Evolutionary conservation across 805 yeast species (phyloP), one percentile per base, ranked within the genome.

Genomic region (Candida oleophila): DNA sequence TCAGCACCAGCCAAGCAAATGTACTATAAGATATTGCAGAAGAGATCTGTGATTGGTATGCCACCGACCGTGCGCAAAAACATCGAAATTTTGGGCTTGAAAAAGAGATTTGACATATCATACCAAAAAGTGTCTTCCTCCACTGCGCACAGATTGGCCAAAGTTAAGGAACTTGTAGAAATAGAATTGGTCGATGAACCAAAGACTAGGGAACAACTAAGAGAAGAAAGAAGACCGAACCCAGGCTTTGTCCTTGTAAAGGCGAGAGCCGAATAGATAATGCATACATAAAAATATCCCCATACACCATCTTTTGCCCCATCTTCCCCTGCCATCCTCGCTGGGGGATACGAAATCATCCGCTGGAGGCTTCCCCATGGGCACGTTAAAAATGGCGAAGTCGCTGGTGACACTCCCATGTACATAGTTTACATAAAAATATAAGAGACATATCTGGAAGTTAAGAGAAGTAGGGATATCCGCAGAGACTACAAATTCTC

Each of bases 41-140:
- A 77, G 44, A 80, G 95, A 62, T 90, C 97, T 2, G 76, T 89
- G 4, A 90, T 92, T 50, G 97, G 96, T 1, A 74, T 89, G 57
- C 96, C 97, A 11, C 78, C 82, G 46, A 67, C 73, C 38, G 78
- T 78, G 48, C 80, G 85, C 52, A 78, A 78, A 49, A 83, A 90
- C 7, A 80, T 89, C 22, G 69, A 76, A 48, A 77, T 86, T 5
- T 72, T 92, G 49, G 98, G 98, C 0, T 78, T 92, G 44, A 78
- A 75, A 45, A 81, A 76, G 56, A 81, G 94, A 56, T 88, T 91
- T 44, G 83, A 83, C 35, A 78, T 84, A 1, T 83, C 82, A 2
- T 91, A 85, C 66, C 91, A 83, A 57, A 68, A 70, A 41, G 89
- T 87, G 3, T 76, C 85, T 11, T 90, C 95, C 14, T 80, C 85